phyloP scores from a whole-genome alignment of 1,139 yeast species.

The Diutina siamensis region DNA sequence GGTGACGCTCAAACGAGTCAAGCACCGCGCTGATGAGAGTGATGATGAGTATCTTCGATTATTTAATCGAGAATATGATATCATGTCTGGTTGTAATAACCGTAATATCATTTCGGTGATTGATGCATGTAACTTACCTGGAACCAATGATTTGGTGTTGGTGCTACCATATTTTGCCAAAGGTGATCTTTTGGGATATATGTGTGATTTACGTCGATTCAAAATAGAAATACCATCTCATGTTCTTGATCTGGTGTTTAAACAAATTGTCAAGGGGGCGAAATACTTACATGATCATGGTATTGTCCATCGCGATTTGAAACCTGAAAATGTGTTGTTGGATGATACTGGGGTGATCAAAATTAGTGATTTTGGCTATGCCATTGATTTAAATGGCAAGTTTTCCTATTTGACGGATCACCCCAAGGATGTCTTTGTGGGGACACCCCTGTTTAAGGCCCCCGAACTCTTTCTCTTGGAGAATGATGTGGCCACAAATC shows the following conservation, averaged over 20 bases:
- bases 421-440: slow-evolving; percentile 24
- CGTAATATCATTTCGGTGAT: slow-evolving; percentile 64
- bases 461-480: slow-evolving; percentile 36
- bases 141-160: slow-evolving; percentile 4
- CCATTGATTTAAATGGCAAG: slow-evolving; percentile 14
- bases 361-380: slow-evolving; percentile 43
- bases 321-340: slow-evolving; percentile 43
- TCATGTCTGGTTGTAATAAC: slow-evolving; percentile 21
- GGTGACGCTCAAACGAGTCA: slow-evolving; percentile 24
- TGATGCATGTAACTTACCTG: slow-evolving; percentile 34
- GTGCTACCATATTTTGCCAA: slow-evolving; percentile 29
- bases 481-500: slow-evolving; percentile 8
- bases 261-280: slow-evolving; percentile 36
- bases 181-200: slow-evolving; percentile 37
- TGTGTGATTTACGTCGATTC: slow-evolving; percentile 25
- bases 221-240: slow-evolving; percentile 20
- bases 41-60: slow-evolving; percentile 11
- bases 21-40: slow-evolving; percentile 13
- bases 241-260: slow-evolving; percentile 34
- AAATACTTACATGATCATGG: slow-evolving; percentile 29
- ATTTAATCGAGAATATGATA: slow-evolving; percentile 21
- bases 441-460: slow-evolving; percentile 44
- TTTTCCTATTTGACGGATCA: slow-evolving; percentile 16
- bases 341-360: slow-evolving; percentile 34
- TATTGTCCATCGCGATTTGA: slow-evolving; percentile 42